Evolutionary conservation across 2,329 filamentous ascomycete genomes (phyloP).

Genomic region (Alternaria atra): DNA sequence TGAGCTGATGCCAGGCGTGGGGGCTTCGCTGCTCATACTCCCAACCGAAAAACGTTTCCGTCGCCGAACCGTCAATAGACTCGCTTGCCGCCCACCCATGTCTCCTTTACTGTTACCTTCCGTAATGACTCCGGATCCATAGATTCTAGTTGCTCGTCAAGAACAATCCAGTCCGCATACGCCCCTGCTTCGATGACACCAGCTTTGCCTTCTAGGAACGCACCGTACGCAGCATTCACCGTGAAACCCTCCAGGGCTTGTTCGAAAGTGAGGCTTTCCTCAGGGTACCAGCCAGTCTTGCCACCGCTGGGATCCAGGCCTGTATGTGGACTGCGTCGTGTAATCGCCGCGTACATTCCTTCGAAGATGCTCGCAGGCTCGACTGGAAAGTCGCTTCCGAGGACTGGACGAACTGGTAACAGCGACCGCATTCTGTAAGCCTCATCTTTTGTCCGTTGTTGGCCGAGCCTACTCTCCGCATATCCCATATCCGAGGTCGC

Average conservation of each 20-base stretch:
- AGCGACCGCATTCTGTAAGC: conserved; percentile 74
- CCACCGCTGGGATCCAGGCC: conserved; percentile 55
- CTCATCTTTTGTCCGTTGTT: conserved; percentile 61
- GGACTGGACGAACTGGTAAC: conserved; percentile 62
- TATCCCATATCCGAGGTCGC: conserved; percentile 77
- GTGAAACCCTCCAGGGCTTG: conserved; percentile 72
- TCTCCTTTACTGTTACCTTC: conserved; percentile 67
- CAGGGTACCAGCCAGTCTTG: conserved; percentile 65
- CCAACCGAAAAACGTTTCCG: conserved; percentile 16
- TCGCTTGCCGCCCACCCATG: conserved; percentile 69
- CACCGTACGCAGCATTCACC: conserved; percentile 65
- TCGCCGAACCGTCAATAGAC: conserved; percentile 44
- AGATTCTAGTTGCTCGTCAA: conserved; percentile 65
- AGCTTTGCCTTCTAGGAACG: conserved; percentile 66
- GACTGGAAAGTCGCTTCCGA: conserved; percentile 77
- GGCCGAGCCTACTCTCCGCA: conserved; percentile 68
- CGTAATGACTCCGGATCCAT: conserved; percentile 62
- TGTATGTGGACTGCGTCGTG: conserved; percentile 66
- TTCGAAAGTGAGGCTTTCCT: conserved; percentile 67
- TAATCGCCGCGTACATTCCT: conserved; percentile 74
- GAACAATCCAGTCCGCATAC: conserved; percentile 75
- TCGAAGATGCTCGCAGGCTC: conserved; percentile 73
- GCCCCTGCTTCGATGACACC: conserved; percentile 68
- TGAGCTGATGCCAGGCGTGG: conserved; percentile 1
- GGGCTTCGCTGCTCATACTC: not conserved